Percentiles rank a stretch among this genome's conserved stretches.
These are phyloP conservation scores for Corylus americana DNA, from an alignment of 306 rosid genomes.

Conservation along the genomic window DNA sequence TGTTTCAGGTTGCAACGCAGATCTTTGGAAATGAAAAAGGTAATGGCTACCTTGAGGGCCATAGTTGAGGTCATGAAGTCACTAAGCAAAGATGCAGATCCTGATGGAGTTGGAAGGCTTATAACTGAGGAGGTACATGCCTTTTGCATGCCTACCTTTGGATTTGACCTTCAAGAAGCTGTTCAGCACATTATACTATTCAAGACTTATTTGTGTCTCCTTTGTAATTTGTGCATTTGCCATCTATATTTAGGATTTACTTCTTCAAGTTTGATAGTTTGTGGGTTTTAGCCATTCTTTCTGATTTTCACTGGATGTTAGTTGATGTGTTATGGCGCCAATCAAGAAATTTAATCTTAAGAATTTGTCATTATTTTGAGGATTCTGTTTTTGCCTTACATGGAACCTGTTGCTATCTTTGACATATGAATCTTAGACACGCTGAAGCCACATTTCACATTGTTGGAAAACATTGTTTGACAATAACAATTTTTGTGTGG, in stretches of 20 bases:
- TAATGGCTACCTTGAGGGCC: conserved; percentile 76
- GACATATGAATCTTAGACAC: conserved; percentile 1
- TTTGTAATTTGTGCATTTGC: conserved; percentile 15
- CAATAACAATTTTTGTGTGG: conserved; percentile 28
- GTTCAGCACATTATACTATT: conserved; percentile 12
- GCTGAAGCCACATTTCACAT: background rate
- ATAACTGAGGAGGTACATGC: conserved; percentile 80
- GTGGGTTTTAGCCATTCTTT: conserved; percentile 16
- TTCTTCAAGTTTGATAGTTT: background rate
- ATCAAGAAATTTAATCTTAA: conserved; percentile 8
- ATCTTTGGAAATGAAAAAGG: conserved; percentile 65
- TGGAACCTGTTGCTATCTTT: background rate
- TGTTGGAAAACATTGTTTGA: conserved; percentile 21
- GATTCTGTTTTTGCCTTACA: conserved; percentile 21
- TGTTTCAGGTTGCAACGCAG: conserved; percentile 50
- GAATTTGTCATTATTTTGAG: conserved; percentile 18
- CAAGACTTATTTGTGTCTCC: conserved; percentile 10
- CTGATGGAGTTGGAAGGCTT: conserved; percentile 74
- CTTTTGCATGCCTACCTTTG: conserved; percentile 18
- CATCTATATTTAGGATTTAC: conserved; percentile 13
- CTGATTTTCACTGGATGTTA: conserved; percentile 17
- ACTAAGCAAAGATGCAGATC: conserved; percentile 80
- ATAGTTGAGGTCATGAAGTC: conserved; percentile 95
- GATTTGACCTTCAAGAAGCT: conserved; percentile 19
- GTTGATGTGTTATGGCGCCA: background rate